Percentiles rank a stretch among this genome's conserved stretches.
Evolutionary conservation across 345 rosid species (phyloP).

Genomic region (Melaleuca alternifolia): DNA sequence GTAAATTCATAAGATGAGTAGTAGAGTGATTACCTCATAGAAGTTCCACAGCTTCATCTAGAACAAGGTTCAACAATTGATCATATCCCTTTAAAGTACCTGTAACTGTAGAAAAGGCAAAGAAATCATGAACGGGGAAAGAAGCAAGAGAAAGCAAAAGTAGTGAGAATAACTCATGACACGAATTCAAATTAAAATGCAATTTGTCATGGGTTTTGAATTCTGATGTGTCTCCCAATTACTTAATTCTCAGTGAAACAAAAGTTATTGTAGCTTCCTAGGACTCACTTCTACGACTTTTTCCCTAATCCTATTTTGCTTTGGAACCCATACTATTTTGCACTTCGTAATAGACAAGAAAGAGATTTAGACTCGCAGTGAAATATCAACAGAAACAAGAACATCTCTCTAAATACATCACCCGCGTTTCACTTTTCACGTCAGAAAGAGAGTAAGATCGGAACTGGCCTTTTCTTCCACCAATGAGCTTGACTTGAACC

Average conservation of each 20-base stretch:
- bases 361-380: not conserved
- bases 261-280: no score
- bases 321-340: not conserved
- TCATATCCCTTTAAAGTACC: conserved; percentile 96
- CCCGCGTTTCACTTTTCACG: no score
- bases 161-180: not conserved
- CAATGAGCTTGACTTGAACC: no score
- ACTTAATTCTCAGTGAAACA: no score
- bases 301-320: not conserved
- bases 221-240: not conserved
- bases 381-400: not conserved
- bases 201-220: not conserved
- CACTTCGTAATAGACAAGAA: not conserved
- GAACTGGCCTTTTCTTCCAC: conserved; percentile 66
- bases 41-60: conserved; percentile 81
- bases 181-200: not conserved
- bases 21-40: conserved; percentile 50
- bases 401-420: no score
- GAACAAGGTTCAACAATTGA: conserved; percentile 86
- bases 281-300: not conserved
- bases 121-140: not conserved
- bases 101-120: conserved; percentile 40
- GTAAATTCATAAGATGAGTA: not conserved
- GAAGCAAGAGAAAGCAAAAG: not conserved
- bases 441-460: not conserved